Base-by-base conservation (phyloP, 441 rosid genomes). In the Manihot esculenta region DNA sequence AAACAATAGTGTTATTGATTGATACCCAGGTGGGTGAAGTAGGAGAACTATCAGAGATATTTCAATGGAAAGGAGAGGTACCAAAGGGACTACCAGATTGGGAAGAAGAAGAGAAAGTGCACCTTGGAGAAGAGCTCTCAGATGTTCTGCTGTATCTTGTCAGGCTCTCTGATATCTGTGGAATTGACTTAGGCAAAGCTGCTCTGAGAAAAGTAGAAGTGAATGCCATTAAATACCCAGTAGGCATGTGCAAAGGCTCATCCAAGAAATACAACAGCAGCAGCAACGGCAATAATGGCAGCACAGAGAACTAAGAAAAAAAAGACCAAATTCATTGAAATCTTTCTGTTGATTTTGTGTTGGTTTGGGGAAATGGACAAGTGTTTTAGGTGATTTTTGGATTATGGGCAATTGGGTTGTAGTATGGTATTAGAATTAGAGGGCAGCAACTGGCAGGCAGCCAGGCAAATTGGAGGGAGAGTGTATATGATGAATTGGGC, bases 11-110 rank as follows among this genome's bases (percentile, higher is more conserved):
- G n/a, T 38, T 10, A 45, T 33, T 9, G 11, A 5, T 3, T 42
- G 10, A 33, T 2, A 1, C 14, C 48, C 73, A 93, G 98, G 97
- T 93, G 64, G 96, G 96, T 21, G 98, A 93, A 81, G 91, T 93
- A 21, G 97, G 98, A 65, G 97, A 93, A 68, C 70, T 93, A 17
- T 91, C 97, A 17, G 92, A 89, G 90, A 93, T 93, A 86, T 93
- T 93, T 70, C 98, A 93, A 56, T 93, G 98, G 98, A 93, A 82
- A 82, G 98, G 97, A 41, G 98, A 93, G 85, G 98, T 93, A 0
- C 86, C 92, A 14, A 87, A 75, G 76, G 97, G 98, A 38, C 79
- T 90, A 60, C 90, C 96, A 8, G 97, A 78, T 56, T 93, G 94
- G 94, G 77, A 86, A 82, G 96, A 93, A 68, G 94, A 91, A 41